These are phyloP conservation scores for Cryptomeria japonica DNA, from an alignment of 75 land plant species.

Conservation along the genomic window DNA sequence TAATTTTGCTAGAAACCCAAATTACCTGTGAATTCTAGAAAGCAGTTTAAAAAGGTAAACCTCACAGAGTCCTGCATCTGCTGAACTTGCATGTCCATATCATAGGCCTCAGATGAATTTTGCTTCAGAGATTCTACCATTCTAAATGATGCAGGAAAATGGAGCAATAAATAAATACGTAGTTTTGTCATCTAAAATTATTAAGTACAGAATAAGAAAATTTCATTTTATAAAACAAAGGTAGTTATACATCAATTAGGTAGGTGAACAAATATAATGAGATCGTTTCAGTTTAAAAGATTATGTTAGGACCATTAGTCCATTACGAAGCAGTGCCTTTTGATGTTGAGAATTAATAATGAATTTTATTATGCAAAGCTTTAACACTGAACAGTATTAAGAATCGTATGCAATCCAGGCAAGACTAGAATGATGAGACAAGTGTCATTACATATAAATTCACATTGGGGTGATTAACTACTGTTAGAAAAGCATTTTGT, in stretches of 20 bases:
- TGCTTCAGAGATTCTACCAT: conserved; percentile 68
- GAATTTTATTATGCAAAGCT: not conserved
- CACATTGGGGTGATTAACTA: not conserved
- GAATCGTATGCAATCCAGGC: not conserved
- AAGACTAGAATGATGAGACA: not conserved
- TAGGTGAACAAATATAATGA: not conserved
- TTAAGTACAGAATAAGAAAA: not conserved
- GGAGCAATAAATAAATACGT: not conserved
- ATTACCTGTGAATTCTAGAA: conserved; percentile 81
- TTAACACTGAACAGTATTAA: not conserved
- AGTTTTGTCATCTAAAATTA: not conserved
- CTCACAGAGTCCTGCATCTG: conserved; percentile 82
- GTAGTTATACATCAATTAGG: not conserved
- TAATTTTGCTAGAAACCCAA: not conserved
- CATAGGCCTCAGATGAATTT: conserved; percentile 55
- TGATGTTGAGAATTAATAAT: not conserved
- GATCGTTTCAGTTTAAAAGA: not conserved
- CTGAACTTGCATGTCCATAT: conserved; percentile 58
- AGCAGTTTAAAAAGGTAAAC: conserved; percentile 78
- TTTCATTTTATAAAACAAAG: not conserved
- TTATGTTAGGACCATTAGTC: not conserved
- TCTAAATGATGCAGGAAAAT: conserved; percentile 37
- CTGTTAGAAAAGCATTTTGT: not conserved
- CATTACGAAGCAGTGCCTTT: not conserved
- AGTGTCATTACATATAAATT: not conserved